Percentiles rank a stretch among this genome's conserved stretches.
Conservation (phyloP, 2,329 filamentous ascomycete species). For the Fusarium metavorans region DNA sequence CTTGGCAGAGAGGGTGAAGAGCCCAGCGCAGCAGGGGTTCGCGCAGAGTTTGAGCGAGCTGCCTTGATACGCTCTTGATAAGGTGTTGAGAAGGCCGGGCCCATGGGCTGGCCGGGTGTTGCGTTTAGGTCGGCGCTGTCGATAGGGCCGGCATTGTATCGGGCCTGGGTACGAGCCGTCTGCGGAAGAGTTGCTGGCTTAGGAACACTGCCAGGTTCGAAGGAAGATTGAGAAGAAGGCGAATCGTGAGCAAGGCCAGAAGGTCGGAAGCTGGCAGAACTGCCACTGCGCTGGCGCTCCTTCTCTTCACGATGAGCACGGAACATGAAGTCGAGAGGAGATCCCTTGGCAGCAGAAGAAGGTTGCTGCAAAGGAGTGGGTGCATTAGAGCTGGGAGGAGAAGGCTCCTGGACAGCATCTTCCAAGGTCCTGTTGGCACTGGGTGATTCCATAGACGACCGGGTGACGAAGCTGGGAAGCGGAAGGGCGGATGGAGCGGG, state of each 20-base stretch:
- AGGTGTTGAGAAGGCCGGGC: slow-evolving; percentile 76
- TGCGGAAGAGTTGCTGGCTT: slow-evolving; percentile 43
- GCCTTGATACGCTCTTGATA: slow-evolving; percentile 72
- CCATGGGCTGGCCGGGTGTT: slow-evolving; percentile 66
- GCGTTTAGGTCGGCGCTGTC: slow-evolving; percentile 71
- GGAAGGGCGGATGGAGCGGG: slow-evolving; percentile 91
- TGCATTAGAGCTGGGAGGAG: slow-evolving; percentile 65
- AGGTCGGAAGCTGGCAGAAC: slow-evolving; percentile 59
- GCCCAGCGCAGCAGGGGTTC: slow-evolving; percentile 24
- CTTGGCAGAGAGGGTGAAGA: slow-evolving; percentile 14
- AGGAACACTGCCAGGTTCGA: slow-evolving; percentile 40
- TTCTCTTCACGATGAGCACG: slow-evolving; percentile 85
- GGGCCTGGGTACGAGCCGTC: slow-evolving; percentile 38
- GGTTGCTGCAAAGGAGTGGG: slow-evolving; percentile 57
- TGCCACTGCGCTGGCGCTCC: slow-evolving; percentile 68
- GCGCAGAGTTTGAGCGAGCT: slow-evolving; percentile 55
- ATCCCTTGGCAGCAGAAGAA: slow-evolving; percentile 63
- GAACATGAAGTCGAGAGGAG: slow-evolving; percentile 91
- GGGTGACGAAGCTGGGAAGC: slow-evolving; percentile 87
- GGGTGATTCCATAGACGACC: slow-evolving; percentile 77
- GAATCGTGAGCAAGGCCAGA: slow-evolving; percentile 60
- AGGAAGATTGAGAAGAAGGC: slow-evolving; percentile 59
- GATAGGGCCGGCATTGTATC: slow-evolving; percentile 40
- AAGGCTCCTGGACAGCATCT: slow-evolving; percentile 37
- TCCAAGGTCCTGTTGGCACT: slow-evolving; percentile 50